These are phyloP conservation scores for Bipolaris zeicola DNA, from an alignment of 2,329 filamentous ascomycete genomes.

Conservation along the genomic window DNA sequence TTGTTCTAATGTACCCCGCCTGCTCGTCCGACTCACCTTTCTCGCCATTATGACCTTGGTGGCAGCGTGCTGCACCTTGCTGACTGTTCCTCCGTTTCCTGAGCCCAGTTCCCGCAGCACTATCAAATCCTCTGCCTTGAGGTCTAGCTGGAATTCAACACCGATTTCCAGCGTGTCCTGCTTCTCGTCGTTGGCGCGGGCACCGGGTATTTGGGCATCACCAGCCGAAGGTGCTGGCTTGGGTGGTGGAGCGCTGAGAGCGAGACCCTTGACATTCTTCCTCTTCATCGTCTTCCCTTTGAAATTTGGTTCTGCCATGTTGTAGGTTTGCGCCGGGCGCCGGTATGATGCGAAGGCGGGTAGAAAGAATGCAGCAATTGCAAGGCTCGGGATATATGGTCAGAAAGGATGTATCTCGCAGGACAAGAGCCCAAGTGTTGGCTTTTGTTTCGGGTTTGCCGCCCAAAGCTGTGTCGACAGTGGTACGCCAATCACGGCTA, in stretches of 20 bases:
- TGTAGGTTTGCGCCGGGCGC: conserved; percentile 28
- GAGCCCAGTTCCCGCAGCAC: conserved; percentile 93
- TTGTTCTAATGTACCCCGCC: neutral
- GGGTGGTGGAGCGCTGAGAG: conserved; percentile 77
- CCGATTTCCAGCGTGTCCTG: conserved; percentile 88
- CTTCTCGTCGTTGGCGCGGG: conserved; percentile 63
- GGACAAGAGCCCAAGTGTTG: conserved; percentile 18
- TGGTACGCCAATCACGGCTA: conserved; percentile 46
- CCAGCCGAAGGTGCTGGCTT: conserved; percentile 74
- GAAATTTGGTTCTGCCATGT: conserved; percentile 64
- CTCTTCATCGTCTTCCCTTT: conserved; percentile 86
- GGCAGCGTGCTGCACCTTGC: conserved; percentile 93
- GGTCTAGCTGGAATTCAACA: conserved; percentile 92
- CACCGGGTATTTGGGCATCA: conserved; percentile 66
- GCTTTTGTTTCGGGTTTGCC: conserved; percentile 43
- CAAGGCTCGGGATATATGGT: conserved; percentile 7
- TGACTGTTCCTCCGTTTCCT: conserved; percentile 96
- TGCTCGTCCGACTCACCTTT: conserved; percentile 68
- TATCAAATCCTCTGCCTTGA: conserved; percentile 89
- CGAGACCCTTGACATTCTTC: conserved; percentile 97
- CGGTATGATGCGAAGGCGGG: conserved; percentile 9
- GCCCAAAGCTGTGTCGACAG: conserved; percentile 43
- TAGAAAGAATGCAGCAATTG: conserved; percentile 6
- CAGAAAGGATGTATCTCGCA: conserved; percentile 17
- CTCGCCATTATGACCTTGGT: conserved; percentile 97